phyloP scores from a whole-genome alignment of 2,329 filamentous ascomycete genomes.

The Beauveria varroae region DNA sequence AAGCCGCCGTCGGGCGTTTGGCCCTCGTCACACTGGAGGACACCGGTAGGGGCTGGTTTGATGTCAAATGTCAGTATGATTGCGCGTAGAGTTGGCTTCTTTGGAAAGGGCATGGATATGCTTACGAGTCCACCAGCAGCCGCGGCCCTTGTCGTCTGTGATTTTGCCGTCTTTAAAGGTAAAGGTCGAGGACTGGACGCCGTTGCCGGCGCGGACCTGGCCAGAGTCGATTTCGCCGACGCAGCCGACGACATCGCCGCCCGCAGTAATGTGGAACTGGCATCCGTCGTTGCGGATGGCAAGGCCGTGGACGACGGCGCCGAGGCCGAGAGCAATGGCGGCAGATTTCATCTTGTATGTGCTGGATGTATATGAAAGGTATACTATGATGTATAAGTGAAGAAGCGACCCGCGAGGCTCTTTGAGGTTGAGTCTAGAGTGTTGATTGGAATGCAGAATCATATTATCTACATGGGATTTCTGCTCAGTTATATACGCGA shows the following conservation, averaged over 20 bases:
- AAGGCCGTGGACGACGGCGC: conserved; percentile 14
- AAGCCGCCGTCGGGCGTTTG: conserved; percentile 47
- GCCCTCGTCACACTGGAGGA: conserved; percentile 54
- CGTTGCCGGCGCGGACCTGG: conserved; percentile 44
- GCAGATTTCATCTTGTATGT: conserved; percentile 11
- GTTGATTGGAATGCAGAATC: not conserved
- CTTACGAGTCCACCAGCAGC: conserved; percentile 57
- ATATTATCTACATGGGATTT: not conserved
- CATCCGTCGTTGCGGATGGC: conserved; percentile 17
- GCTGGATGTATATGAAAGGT: not conserved
- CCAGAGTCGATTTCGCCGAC: conserved; percentile 56
- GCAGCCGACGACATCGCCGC: conserved; percentile 40
- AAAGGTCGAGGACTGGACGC: conserved; percentile 40
- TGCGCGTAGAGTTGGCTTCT: not conserved
- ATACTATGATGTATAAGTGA: not conserved
- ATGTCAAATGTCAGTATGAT: not conserved
- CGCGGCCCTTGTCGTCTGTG: conserved; percentile 46
- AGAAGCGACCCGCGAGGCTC: not conserved
- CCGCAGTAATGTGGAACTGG: conserved; percentile 42
- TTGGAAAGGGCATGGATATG: conserved; percentile 11
- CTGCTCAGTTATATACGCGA: not conserved
- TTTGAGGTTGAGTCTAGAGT: not conserved
- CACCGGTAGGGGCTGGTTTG: conserved; percentile 42
- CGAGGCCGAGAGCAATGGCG: conserved; percentile 14
- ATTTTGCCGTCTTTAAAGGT: conserved; percentile 48